These are phyloP conservation scores for Hypoxylon trugodes DNA, from an alignment of 495 filamentous ascomycete species.

Conservation along the genomic window DNA sequence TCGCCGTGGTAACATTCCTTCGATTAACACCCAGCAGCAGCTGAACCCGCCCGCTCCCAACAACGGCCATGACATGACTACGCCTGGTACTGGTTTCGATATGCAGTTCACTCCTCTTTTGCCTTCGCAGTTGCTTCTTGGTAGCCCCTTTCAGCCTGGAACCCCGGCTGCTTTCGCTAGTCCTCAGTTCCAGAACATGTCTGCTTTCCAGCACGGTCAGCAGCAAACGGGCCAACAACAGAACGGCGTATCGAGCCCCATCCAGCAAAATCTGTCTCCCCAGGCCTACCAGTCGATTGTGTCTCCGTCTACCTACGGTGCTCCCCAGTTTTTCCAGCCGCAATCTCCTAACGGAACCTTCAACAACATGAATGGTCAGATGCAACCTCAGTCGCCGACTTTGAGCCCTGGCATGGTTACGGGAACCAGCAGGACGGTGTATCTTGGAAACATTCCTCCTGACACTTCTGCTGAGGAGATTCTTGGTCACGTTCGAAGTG, in stretches of 20 bases:
- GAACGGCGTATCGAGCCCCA: constrained; percentile 57
- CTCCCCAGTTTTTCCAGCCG: constrained; percentile 77
- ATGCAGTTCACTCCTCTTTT: constrained; percentile 98
- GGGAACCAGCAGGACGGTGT: constrained; percentile 94
- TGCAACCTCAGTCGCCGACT: constrained; percentile 71
- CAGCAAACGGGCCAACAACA: constrained; percentile 68
- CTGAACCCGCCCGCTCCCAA: constrained; percentile 49
- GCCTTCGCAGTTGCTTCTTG: constrained; percentile 91
- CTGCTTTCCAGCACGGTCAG: constrained; percentile 75
- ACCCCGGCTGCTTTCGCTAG: constrained; percentile 89
- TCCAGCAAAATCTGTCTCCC: constrained; percentile 68
- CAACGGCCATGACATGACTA: constrained; percentile 77
- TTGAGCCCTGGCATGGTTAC: constrained; percentile 81
- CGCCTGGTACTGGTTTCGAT: constrained; percentile 87
- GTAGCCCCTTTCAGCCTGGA: constrained; percentile 95
- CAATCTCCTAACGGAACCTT: constrained; percentile 87
- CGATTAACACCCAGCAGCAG: constrained; percentile 83
- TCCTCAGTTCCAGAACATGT: constrained; percentile 87
- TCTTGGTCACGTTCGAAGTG: constrained; percentile 93
- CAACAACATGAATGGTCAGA: constrained; percentile 67
- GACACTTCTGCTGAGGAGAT: constrained; percentile 99
- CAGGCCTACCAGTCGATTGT: constrained; percentile 81
- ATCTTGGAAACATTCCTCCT: constrained; percentile 95
- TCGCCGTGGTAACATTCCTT: constrained; percentile 84
- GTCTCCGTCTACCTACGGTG: constrained; percentile 76